These are phyloP conservation scores for Aspergillus latus DNA, from an alignment of 2,329 filamentous ascomycete species.

Conservation along the genomic window DNA sequence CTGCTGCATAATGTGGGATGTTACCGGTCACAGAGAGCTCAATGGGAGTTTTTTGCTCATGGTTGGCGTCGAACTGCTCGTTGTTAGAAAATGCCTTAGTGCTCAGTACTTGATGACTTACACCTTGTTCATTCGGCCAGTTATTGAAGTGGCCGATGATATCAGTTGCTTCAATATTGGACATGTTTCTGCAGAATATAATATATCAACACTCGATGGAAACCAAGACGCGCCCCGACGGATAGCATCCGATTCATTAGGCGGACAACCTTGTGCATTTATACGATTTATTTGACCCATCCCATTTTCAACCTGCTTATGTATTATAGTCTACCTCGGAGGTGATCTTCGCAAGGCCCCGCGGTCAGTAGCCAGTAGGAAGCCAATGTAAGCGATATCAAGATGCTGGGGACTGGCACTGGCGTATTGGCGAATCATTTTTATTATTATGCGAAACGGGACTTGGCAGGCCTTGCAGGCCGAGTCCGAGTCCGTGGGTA, in stretches of 20 bases:
- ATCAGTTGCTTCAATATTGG: background rate
- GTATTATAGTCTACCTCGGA: background rate
- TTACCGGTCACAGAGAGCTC: constrained; percentile 62
- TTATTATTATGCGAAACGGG: background rate
- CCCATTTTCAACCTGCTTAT: background rate
- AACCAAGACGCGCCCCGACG: background rate
- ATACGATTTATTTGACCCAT: background rate
- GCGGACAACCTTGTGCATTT: background rate
- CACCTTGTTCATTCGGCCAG: constrained; percentile 55
- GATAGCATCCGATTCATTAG: background rate
- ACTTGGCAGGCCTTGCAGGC: background rate
- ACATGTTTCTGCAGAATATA: background rate
- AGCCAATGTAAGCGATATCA: constrained; percentile 1
- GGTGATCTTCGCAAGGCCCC: background rate
- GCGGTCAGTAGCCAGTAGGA: background rate
- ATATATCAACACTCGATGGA: background rate
- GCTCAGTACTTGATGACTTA: constrained; percentile 30
- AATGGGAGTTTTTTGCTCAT: constrained; percentile 65
- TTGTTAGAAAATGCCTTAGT: constrained; percentile 8
- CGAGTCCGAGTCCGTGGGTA: background rate
- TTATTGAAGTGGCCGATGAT: constrained; percentile 36
- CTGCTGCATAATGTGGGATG: constrained; percentile 71
- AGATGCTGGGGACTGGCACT: background rate
- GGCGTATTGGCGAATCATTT: background rate
- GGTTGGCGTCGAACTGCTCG: constrained; percentile 64